A percentile compares a stretch with the other conserved stretches of the same genome.
phyloP scores from a whole-genome alignment of 2,329 filamentous ascomycete species.

The Aureobasidium sp. region DNA sequence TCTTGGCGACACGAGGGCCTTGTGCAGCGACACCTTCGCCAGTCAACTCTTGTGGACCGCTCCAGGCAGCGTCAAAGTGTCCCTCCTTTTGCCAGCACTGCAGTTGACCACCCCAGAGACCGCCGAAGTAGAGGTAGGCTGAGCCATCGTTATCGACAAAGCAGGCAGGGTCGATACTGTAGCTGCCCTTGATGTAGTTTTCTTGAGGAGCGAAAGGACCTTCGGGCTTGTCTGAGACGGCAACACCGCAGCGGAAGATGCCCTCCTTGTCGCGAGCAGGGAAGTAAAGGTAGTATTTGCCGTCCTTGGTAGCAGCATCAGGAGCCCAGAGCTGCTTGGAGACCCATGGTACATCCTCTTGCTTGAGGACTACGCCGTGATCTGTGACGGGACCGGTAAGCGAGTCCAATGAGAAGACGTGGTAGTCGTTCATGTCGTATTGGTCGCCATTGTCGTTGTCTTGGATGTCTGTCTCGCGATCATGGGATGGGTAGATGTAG shows the following conservation, averaged over 20 bases:
- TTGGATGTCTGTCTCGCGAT: conserved; percentile 76
- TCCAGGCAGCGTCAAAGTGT: conserved; percentile 63
- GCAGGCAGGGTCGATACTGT: conserved; percentile 79
- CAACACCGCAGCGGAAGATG: conserved; percentile 80
- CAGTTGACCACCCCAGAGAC: conserved; percentile 83
- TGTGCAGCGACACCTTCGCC: conserved; percentile 65
- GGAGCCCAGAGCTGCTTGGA: conserved; percentile 85
- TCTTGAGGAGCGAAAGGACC: conserved; percentile 76
- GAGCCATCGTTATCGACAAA: conserved; percentile 76
- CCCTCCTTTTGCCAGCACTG: conserved; percentile 74
- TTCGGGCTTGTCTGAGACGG: conserved; percentile 67
- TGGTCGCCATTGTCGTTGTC: conserved; percentile 90
- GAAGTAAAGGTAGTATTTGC: conserved; percentile 81
- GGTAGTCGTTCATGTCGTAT: conserved; percentile 88
- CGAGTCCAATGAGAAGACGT: conserved; percentile 73
- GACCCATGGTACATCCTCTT: conserved; percentile 77
- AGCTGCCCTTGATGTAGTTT: conserved; percentile 72
- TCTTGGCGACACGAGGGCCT: conserved; percentile 70
- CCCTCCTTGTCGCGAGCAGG: conserved; percentile 76
- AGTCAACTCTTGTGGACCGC: conserved; percentile 65
- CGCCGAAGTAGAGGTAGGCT: conserved; percentile 80
- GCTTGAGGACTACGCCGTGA: conserved; percentile 74
- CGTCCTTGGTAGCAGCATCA: conserved; percentile 74
- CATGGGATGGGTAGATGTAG: conserved; percentile 86
- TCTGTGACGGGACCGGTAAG: conserved; percentile 69